Conservation (phyloP, 2,329 filamentous ascomycete species). For the Fusarium siculi region DNA sequence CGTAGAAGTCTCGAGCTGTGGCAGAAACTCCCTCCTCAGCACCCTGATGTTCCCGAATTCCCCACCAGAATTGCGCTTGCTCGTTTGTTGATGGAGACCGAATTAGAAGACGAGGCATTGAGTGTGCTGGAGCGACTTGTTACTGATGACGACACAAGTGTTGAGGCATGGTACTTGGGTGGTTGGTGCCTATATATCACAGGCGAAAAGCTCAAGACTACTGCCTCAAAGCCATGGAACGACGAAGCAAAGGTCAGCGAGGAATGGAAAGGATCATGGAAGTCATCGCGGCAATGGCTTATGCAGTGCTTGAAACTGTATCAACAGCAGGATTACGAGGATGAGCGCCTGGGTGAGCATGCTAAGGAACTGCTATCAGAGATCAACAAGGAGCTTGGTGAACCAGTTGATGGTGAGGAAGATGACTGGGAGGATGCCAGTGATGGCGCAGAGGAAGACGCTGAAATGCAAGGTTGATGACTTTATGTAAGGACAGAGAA, state of each 20-base stretch:
- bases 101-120: constrained; percentile 85
- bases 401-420: constrained; percentile 64
- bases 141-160: constrained; percentile 89
- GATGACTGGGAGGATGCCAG: constrained; percentile 66
- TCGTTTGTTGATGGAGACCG: constrained; percentile 88
- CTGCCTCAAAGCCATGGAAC: constrained; percentile 49
- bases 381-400: constrained; percentile 73
- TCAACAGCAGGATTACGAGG: constrained; percentile 82
- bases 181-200: constrained; percentile 91
- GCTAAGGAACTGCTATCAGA: constrained; percentile 74
- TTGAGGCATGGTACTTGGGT: constrained; percentile 96
- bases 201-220: constrained; percentile 70
- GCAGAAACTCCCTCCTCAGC: constrained; percentile 79
- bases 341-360: constrained; percentile 80
- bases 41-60: constrained; percentile 83
- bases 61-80: constrained; percentile 85
- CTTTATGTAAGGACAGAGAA: constrained; percentile 31
- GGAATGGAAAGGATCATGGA: constrained; percentile 71
- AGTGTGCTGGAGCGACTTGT: constrained; percentile 86
- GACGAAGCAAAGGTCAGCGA: constrained; percentile 52
- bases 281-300: constrained; percentile 84
- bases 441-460: constrained; percentile 63
- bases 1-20: constrained; percentile 83
- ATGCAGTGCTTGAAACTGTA: constrained; percentile 85
- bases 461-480: constrained; percentile 62